Percentiles rank a stretch among this genome's conserved stretches.
Evolutionary conservation across 2,329 filamentous ascomycete genomes (phyloP).

Genomic region (Fusarium sp.): DNA sequence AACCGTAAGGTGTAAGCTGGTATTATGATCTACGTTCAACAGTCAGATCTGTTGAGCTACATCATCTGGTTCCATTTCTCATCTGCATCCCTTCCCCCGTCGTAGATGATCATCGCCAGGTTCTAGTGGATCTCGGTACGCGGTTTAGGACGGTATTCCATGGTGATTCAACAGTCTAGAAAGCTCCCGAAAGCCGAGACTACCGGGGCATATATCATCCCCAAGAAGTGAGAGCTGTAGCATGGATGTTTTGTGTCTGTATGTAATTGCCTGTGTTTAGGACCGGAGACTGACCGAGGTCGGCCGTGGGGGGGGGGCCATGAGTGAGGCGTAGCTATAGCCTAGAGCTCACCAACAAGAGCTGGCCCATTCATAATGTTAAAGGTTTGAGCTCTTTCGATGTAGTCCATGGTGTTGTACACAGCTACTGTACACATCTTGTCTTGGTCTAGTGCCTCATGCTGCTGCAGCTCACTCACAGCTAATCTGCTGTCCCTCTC

Average conservation of each 20-base stretch:
- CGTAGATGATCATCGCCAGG: not conserved
- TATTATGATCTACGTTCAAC: not conserved
- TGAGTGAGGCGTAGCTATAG: constrained; percentile 20
- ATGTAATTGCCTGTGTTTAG: not conserved
- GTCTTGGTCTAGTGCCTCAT: constrained; percentile 27
- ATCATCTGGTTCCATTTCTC: not conserved
- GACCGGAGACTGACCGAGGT: constrained; percentile 29
- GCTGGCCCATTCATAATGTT: not conserved
- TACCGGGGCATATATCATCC: not conserved
- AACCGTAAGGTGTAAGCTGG: not conserved
- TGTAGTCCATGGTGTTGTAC: constrained; percentile 9
- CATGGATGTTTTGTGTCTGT: not conserved
- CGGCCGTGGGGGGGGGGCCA: constrained; percentile 26
- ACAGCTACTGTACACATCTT: constrained; percentile 3
- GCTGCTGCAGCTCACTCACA: constrained; percentile 9
- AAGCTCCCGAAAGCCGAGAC: constrained; percentile 28
- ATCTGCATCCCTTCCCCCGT: not conserved
- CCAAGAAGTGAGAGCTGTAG: not conserved
- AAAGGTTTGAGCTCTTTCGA: constrained; percentile 1
- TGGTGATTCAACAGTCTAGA: not conserved
- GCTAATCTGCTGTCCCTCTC: not conserved
- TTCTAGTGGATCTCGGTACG: constrained; percentile 19
- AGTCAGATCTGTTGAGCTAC: constrained; percentile 10
- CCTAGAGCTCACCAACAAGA: constrained; percentile 21
- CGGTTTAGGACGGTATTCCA: constrained; percentile 22